Conservation (phyloP, 352 stramenopile genomes). For the Pythium phragmitis region DNA sequence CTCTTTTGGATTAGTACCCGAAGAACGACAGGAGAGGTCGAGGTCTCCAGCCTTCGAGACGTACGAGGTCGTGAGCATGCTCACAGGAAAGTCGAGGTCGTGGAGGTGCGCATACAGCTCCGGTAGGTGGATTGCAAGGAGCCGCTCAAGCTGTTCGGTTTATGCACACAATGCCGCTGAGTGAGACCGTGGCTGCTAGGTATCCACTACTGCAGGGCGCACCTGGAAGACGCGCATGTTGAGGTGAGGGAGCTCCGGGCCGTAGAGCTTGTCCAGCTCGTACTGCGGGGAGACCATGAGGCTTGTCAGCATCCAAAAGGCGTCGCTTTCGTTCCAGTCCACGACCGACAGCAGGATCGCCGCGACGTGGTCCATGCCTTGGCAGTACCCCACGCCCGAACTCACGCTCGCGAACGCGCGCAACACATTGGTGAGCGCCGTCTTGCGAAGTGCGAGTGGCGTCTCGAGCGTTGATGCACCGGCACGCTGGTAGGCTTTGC, state of each 20-base stretch:
- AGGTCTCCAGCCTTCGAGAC: background rate
- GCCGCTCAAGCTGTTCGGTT: constrained; percentile 41
- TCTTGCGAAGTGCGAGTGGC: constrained; percentile 28
- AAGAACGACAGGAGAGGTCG: background rate
- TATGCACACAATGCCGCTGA: background rate
- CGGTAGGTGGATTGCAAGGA: constrained; percentile 43
- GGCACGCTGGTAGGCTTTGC: constrained; percentile 16
- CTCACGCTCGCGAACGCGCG: constrained; percentile 65
- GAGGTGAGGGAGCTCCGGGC: constrained; percentile 54
- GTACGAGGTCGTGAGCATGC: constrained; percentile 66
- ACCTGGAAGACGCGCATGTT: constrained; percentile 70
- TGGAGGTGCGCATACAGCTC: constrained; percentile 45
- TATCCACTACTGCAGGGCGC: background rate
- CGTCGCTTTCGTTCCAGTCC: constrained; percentile 60
- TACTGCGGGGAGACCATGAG: constrained; percentile 54
- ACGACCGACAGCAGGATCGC: constrained; percentile 62
- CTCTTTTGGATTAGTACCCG: background rate
- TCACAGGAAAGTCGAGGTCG: constrained; percentile 66
- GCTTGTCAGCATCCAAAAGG: constrained; percentile 72
- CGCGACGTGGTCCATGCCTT: constrained; percentile 73
- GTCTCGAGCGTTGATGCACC: constrained; percentile 16
- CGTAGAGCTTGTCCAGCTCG: constrained; percentile 60
- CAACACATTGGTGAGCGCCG: constrained; percentile 56
- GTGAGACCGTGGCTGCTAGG: background rate
- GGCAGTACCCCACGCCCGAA: constrained; percentile 71